Evolutionary conservation across 2,329 filamentous ascomycete species (phyloP).

Genomic region (Venturia nashicola): DNA sequence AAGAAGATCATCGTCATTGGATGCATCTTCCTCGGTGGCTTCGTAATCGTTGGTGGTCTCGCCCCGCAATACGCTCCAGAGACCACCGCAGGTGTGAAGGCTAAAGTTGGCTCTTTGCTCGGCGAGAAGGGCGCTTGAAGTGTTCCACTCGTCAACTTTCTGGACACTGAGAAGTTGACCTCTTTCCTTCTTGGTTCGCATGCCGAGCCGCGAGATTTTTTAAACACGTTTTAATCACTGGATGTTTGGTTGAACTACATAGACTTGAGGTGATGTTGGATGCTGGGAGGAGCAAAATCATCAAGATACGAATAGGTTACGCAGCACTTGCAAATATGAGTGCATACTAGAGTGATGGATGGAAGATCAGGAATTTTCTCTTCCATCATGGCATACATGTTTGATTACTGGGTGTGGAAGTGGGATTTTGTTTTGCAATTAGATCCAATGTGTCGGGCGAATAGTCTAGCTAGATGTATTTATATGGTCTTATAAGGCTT

Average conservation of each 20-base stretch:
- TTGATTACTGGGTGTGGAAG: background rate
- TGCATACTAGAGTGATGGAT: background rate
- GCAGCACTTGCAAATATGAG: background rate
- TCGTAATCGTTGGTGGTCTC: constrained; percentile 52
- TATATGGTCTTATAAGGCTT: background rate
- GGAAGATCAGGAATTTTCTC: constrained; percentile 1
- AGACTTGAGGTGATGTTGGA: background rate
- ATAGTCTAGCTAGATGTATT: background rate
- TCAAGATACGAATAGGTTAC: constrained; percentile 1
- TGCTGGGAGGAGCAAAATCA: background rate
- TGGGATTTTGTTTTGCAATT: background rate
- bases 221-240: background rate
- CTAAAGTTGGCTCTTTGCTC: constrained; percentile 23
- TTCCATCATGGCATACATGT: background rate
- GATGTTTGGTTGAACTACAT: background rate
- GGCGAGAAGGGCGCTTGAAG: constrained; percentile 15
- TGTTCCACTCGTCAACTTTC: background rate
- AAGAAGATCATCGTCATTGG: constrained; percentile 67
- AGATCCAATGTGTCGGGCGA: background rate
- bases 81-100: constrained; percentile 21
- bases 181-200: background rate
- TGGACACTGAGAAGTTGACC: background rate
- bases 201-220: background rate
- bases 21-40: constrained; percentile 48
- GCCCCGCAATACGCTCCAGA: constrained; percentile 26